phyloP scores from a whole-genome alignment of 192 early-diverging fungal species.

The Backusella westeae region DNA sequence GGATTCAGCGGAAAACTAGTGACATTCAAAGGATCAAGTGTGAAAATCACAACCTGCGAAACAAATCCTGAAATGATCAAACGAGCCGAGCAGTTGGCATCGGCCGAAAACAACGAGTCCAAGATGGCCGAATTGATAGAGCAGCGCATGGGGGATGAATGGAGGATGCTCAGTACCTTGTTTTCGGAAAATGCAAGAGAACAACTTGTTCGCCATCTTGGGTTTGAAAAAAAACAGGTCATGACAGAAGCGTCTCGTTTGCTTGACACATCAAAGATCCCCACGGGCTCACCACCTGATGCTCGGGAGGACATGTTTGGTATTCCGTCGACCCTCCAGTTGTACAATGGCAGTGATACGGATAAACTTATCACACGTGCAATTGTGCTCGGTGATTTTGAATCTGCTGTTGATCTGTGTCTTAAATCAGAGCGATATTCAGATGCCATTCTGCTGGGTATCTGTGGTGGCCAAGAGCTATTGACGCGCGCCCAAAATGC shows the following conservation, averaged over 20 bases:
- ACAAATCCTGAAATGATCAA: not conserved
- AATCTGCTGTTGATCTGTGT: slow-evolving; percentile 83
- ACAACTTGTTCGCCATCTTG: not conserved
- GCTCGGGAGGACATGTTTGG: slow-evolving; percentile 13
- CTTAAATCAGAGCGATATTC: slow-evolving; percentile 76
- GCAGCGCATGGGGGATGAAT: not conserved
- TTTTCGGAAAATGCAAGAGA: slow-evolving; percentile 6
- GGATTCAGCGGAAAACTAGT: slow-evolving; percentile 90
- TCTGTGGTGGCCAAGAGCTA: slow-evolving; percentile 65
- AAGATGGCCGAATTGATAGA: not conserved
- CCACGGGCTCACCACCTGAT: slow-evolving; percentile 2
- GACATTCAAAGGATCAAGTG: slow-evolving; percentile 51
- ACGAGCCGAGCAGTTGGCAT: not conserved
- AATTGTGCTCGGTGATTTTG: slow-evolving; percentile 87
- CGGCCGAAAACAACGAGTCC: not conserved
- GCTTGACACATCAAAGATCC: not conserved
- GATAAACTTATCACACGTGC: slow-evolving; percentile 83
- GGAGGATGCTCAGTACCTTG: not conserved
- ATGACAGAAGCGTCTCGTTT: slow-evolving; percentile 34
- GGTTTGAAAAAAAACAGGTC: slow-evolving; percentile 25
- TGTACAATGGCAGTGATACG: slow-evolving; percentile 54
- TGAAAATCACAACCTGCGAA: not conserved
- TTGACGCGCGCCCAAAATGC: slow-evolving; percentile 37
- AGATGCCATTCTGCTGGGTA: slow-evolving; percentile 61
- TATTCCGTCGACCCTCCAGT: slow-evolving; percentile 19